phyloP scores from a whole-genome alignment of 2,329 filamentous ascomycete species.

The Fusarium gaditjirri region DNA sequence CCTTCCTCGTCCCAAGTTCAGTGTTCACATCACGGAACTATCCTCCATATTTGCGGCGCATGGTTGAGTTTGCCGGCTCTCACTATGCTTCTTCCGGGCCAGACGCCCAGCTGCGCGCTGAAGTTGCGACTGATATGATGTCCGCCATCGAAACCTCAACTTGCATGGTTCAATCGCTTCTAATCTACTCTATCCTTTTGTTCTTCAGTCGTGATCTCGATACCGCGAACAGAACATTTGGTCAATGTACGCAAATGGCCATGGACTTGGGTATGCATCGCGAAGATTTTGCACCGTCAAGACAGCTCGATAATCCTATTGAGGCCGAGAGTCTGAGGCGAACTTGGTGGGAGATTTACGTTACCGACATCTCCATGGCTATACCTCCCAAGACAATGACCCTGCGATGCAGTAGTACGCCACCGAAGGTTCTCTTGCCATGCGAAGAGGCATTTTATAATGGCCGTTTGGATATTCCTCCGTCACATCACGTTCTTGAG shows the following conservation, averaged over 20 bases:
- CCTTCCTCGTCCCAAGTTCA: conserved; percentile 28
- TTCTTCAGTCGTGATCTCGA: conserved; percentile 24
- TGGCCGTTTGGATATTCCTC: conserved; percentile 3
- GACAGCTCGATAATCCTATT: conserved; percentile 17
- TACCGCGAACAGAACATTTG: conserved; percentile 7
- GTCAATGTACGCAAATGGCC: conserved; percentile 21
- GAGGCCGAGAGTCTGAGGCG: conserved; percentile 37
- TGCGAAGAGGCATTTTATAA: conserved; percentile 35
- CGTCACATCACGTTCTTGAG: conserved; percentile 26
- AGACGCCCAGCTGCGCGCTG: conserved; percentile 6
- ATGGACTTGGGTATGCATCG: conserved; percentile 36
- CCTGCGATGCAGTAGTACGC: conserved; percentile 25
- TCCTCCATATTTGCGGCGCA: conserved; percentile 18
- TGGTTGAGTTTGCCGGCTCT: conserved; percentile 37
- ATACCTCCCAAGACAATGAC: conserved; percentile 20
- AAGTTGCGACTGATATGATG: conserved; percentile 18
- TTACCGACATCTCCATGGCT: conserved; percentile 36
- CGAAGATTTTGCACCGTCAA: conserved; percentile 19
- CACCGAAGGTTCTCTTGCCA: conserved; percentile 29
- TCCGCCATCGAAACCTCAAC: conserved; percentile 9
- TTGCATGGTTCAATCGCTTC: conserved; percentile 24
- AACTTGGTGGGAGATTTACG: conserved; percentile 42
- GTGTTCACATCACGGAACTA: conserved; percentile 25
- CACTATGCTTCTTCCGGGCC: conserved; percentile 27
- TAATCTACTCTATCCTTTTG: conserved; percentile 16